Base-by-base conservation (phyloP, 2,329 filamentous ascomycete genomes). In the Metarhizium brunneum region DNA sequence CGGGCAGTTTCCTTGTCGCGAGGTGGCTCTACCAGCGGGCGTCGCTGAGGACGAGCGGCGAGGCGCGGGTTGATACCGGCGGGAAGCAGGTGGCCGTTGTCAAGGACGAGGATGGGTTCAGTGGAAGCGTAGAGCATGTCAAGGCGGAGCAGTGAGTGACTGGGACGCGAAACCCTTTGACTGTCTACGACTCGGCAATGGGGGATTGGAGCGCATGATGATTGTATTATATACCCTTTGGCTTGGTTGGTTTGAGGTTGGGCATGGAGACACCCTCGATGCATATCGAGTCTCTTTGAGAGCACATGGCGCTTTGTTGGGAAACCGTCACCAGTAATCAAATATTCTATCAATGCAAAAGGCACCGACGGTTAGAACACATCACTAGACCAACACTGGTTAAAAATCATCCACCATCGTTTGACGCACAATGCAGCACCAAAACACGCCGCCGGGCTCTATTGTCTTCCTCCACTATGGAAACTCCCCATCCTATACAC, bases 1-100 rank as follows among this genome's bases (percentile, higher is more conserved):
- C 87, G 8, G 80, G 76, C 14, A 79, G 77, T 50, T 91, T 84
- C 66, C 38, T 79, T 52, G 63, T 74, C 43, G 73, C 69, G 3
- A 72, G 73, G 52, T 79, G 75, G 71, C 54, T 76, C 13, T 83
- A 80, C 62, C 66, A 63, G 32, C 66, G 66, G 54, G 60, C 65
- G 6, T 66, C 69, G 2, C 55, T 65, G 11, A 59, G 60, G 1
- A 58, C 57, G 4, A 61, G 56, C 35, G 61, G 60, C 29, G 59
- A 56, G 2, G 20, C 58, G 47, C 58, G 63, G 36, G 58, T 65
- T 6, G 58, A 66, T 20, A 58, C 61, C 25, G 60, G 52, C 6
- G 59, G 60, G 7, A 61, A 58, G 50, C 57, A 56, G 49, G 35
- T 61, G 3, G 55, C 53, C 13, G 30, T 60, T 32, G 53, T 53